A percentile compares a stretch with the other conserved stretches of the same genome.
phyloP scores from a whole-genome alignment of 2,329 filamentous ascomycete genomes.

The Furcasterigmium sp. region DNA sequence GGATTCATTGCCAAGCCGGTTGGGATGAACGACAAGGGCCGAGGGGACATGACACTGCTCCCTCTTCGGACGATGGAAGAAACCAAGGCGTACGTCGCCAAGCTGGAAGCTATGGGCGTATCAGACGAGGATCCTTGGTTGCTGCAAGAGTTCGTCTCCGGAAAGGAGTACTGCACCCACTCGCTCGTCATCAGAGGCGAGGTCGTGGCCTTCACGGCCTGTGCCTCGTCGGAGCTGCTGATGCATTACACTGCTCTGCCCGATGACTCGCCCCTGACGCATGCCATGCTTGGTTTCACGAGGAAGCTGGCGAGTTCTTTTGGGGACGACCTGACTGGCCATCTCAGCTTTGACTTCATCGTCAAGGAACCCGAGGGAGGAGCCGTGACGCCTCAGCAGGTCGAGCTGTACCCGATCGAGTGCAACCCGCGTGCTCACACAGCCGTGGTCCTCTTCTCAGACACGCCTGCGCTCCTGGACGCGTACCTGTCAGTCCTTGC shows the following conservation, averaged over 20 bases:
- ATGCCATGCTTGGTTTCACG: slow-evolving; percentile 62
- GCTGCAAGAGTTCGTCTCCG: slow-evolving; percentile 60
- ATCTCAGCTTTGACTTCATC: slow-evolving; percentile 68
- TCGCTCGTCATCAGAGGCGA: slow-evolving; percentile 59
- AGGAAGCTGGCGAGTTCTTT: slow-evolving; percentile 45
- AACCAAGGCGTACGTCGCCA: slow-evolving; percentile 49
- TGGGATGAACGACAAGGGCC: slow-evolving; percentile 53
- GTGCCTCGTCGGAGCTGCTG: slow-evolving; percentile 54
- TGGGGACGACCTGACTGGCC: slow-evolving; percentile 55
- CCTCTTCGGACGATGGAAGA: slow-evolving; percentile 47
- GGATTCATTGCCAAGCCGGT: slow-evolving; percentile 58
- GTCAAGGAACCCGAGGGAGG: slow-evolving; percentile 37
- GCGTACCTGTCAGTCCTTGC: slow-evolving; percentile 48
- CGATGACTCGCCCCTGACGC: slow-evolving; percentile 44
- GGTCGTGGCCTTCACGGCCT: slow-evolving; percentile 62
- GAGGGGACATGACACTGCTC: slow-evolving; percentile 60
- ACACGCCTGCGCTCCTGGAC: slow-evolving; percentile 38
- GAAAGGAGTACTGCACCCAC: slow-evolving; percentile 67
- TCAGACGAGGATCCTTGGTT: slow-evolving; percentile 55
- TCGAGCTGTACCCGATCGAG: slow-evolving; percentile 58
- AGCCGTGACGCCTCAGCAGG: slow-evolving; percentile 15
- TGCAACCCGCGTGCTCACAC: slow-evolving; percentile 68
- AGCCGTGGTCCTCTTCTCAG: slow-evolving; percentile 55
- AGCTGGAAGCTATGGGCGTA: slow-evolving; percentile 40
- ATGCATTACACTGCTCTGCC: slow-evolving; percentile 64